Base-by-base conservation (phyloP, 2,329 filamentous ascomycete species). In the Beauveria rudraprayagi region DNA sequence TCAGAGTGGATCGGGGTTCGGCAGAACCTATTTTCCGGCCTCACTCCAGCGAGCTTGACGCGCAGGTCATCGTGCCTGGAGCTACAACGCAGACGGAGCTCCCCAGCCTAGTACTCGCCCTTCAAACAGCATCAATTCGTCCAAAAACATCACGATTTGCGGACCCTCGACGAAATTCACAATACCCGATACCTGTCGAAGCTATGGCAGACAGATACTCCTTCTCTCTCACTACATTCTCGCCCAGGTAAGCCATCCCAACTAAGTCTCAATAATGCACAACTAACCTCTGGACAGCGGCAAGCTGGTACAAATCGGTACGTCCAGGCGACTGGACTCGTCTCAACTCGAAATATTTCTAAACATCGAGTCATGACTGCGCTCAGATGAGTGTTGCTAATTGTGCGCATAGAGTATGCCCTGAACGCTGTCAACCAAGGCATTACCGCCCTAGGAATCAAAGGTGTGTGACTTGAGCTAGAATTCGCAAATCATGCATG, bases 201-300 rank as follows among this genome's bases (percentile, higher is more conserved):
- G 80, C 67, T 74, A 99, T 99, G 93, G 93, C 94, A 73, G 94
- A 99, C 79, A 85, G 94, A 82, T 99, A 99, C 79, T 97, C 93
- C 61, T 99, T 99, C 87, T 99, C 94, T 63, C 85, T 99, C 75
- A 99, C 94, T 66, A 99, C 94, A 67, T 99, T 99, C 88, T 97
- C 94, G 72, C 94, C 94, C 76, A 99, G 93, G 94, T 95, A 87
- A 78, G 86, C 72, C 73, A 66, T 62, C 66, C 52, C 61, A 54
- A 44, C 63, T 63, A 59, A 64, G 62, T 62, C 61, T 65, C 61
- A 60, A 61, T 64, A 63, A 67, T 67, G 63, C 67, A 66, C 70
- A 71, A 75, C 80, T 84, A 76, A 85, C 74, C 68, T 63, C 64
- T 63, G 65, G 60, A 65, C 64, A 97, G 94, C 77, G 94, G 94